Conservation (phyloP, 2,329 filamentous ascomycete species). For the Aspergillus thermomutatus region DNA sequence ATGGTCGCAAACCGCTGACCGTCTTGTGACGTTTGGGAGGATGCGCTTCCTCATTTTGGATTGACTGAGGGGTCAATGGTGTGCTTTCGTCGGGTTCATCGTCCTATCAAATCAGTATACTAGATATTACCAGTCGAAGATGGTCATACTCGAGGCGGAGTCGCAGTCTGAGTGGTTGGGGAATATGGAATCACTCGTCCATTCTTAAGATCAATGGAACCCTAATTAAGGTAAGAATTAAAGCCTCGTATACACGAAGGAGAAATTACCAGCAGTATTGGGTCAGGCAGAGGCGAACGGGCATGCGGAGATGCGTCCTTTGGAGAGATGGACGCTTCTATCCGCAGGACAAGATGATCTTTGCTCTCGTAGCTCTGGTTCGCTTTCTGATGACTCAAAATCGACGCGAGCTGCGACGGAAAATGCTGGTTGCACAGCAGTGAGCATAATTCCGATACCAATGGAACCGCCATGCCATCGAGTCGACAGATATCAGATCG, state of each 20-base stretch:
- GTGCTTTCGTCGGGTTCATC: neutral
- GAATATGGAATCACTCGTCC: slow-evolving; percentile 4
- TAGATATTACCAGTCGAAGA: neutral
- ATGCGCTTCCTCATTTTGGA: slow-evolving; percentile 4
- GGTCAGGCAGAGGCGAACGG: neutral
- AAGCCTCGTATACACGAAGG: neutral
- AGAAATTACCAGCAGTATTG: neutral
- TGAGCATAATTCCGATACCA: slow-evolving; percentile 10
- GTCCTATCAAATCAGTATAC: neutral
- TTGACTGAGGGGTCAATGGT: slow-evolving; percentile 3
- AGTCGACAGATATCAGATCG: too few relatives aligned
- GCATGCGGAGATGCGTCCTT: neutral
- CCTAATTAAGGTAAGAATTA: slow-evolving; percentile 1
- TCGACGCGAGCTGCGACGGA: slow-evolving; percentile 6
- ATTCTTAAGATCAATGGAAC: slow-evolving; percentile 10
- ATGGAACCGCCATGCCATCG: neutral
- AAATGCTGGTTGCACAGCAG: slow-evolving; percentile 9
- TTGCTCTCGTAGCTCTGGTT: neutral
- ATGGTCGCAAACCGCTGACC: slow-evolving; percentile 29
- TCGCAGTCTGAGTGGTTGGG: neutral
- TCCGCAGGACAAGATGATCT: slow-evolving; percentile 3
- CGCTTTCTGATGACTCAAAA: neutral
- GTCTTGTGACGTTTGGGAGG: slow-evolving; percentile 25
- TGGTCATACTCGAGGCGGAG: neutral
- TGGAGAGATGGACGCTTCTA: slow-evolving; percentile 8